Percentiles rank a stretch among this genome's conserved stretches.
These are phyloP conservation scores for Phytophthora capsici DNA, from an alignment of 352 stramenopile species.

Conservation along the genomic window DNA sequence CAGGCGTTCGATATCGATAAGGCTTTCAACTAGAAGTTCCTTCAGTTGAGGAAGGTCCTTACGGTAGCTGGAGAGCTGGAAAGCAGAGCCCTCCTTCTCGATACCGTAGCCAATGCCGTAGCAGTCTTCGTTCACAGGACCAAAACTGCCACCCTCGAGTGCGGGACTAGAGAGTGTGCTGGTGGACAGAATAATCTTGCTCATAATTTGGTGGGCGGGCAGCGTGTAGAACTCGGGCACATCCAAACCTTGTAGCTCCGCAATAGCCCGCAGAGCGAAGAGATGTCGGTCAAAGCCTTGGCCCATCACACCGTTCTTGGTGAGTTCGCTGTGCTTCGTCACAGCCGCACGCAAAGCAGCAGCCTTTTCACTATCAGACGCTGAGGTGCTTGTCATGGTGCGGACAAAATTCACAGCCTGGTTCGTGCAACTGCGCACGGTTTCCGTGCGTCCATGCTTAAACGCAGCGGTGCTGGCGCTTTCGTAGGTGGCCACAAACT, in stretches of 20 bases:
- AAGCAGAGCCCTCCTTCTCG: slow-evolving; percentile 81
- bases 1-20: slow-evolving; percentile 74
- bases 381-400: slow-evolving; percentile 65
- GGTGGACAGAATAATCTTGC: slow-evolving; percentile 92
- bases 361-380: slow-evolving; percentile 65
- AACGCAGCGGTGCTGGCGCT: slow-evolving; percentile 90
- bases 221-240: slow-evolving; percentile 83
- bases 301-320: slow-evolving; percentile 91
- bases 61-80: slow-evolving; percentile 89
- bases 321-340: slow-evolving; percentile 89
- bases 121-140: slow-evolving; percentile 88
- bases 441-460: slow-evolving; percentile 92
- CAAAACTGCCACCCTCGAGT: slow-evolving; percentile 90
- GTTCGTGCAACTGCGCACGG: slow-evolving; percentile 89
- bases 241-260: slow-evolving; percentile 58
- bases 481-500: slow-evolving; percentile 90
- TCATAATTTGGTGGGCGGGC: slow-evolving; percentile 80
- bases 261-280: slow-evolving; percentile 81
- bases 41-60: slow-evolving; percentile 76
- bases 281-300: slow-evolving; percentile 91
- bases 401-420: slow-evolving; percentile 82
- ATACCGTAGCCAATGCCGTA: slow-evolving; percentile 93
- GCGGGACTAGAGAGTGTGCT: slow-evolving; percentile 87
- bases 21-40: slow-evolving; percentile 75
- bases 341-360: slow-evolving; percentile 71